Base-by-base conservation (phyloP, 75 land plant genomes). In the Isoetes taiwanensis region DNA sequence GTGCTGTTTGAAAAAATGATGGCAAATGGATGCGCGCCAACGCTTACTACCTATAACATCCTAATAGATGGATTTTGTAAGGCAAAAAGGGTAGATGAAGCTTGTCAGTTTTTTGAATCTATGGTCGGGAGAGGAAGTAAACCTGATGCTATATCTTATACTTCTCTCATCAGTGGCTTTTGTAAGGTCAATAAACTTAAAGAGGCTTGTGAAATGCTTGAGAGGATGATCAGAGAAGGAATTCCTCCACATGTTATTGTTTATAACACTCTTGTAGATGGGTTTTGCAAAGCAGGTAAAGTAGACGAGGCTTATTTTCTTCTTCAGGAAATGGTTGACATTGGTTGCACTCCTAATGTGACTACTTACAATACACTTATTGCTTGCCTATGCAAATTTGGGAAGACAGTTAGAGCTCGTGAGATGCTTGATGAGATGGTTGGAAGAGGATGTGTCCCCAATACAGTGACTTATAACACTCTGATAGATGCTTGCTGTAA, bases 371-470 rank as follows among this genome's bases (percentile, higher is more conserved):
- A 83, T 26, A 80, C 77, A 42, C 62, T 83, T 11, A 80, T 80
- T 9, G 52, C 73, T 42, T 80, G 87, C 30, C 71, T 80, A 28
- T 80, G 84, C 34, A 77, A 77, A 79, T 75, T 77, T 42, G 87
- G 80, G 12, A 74, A 77, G 48, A 70, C 68, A 63, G 17, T 1
- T 3, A 84, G 77, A 56, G 87, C 87, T 19, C 65, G 80, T 54
- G 43, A 57, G 30, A 64, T 77, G 32, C 80, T 71, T 42, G 29
- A 72, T 43, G 72, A 68, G 57, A 83, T 83, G 87, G n/a, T n/a
- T n/a, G n/a, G n/a, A n/a, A n/a, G n/a, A n/a, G n/a, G n/a, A n/a
- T n/a, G n/a, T n/a, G n/a, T n/a, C n/a, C n/a, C n/a, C n/a, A n/a
- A n/a, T n/a, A n/a, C n/a, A n/a, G n/a, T n/a, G n/a, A n/a, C n/a